These are phyloP conservation scores for Crepidotus variabilis DNA, from an alignment of 768 basidiomycete species.

Conservation along the genomic window DNA sequence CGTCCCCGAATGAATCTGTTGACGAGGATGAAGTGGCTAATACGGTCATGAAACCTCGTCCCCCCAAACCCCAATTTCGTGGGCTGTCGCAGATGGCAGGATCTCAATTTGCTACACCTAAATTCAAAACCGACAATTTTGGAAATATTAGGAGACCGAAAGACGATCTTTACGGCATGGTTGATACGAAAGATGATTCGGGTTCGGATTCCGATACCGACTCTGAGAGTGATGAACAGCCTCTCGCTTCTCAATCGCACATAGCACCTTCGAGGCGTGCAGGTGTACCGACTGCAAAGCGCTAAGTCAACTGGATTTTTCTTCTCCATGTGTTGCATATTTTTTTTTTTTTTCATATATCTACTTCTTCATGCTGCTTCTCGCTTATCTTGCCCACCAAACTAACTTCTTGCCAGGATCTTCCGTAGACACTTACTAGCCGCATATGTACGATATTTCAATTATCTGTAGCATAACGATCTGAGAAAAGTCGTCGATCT, in stretches of 20 bases:
- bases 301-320: constrained; percentile 6
- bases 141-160: constrained; percentile 19
- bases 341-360: neutral
- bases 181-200: constrained; percentile 21
- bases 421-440: too few species aligned
- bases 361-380: neutral
- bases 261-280: constrained; percentile 59
- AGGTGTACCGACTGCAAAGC: constrained; percentile 26
- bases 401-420: too few species aligned
- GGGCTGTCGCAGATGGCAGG: constrained; percentile 53
- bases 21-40: constrained; percentile 36
- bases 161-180: constrained; percentile 34
- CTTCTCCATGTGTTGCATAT: neutral
- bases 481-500: too few species aligned
- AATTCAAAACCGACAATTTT: constrained; percentile 27
- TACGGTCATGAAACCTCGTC: constrained; percentile 21
- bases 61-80: constrained; percentile 5
- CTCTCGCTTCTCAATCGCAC: constrained; percentile 37
- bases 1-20: constrained; percentile 34
- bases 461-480: too few species aligned
- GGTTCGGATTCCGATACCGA: constrained; percentile 34
- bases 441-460: too few species aligned
- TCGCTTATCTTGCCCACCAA: neutral
- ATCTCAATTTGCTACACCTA: constrained; percentile 31
- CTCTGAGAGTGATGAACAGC: constrained; percentile 39